These are phyloP conservation scores for Entomophthora muscae DNA, from an alignment of 371 early-diverging fungal genomes.

Conservation along the genomic window DNA sequence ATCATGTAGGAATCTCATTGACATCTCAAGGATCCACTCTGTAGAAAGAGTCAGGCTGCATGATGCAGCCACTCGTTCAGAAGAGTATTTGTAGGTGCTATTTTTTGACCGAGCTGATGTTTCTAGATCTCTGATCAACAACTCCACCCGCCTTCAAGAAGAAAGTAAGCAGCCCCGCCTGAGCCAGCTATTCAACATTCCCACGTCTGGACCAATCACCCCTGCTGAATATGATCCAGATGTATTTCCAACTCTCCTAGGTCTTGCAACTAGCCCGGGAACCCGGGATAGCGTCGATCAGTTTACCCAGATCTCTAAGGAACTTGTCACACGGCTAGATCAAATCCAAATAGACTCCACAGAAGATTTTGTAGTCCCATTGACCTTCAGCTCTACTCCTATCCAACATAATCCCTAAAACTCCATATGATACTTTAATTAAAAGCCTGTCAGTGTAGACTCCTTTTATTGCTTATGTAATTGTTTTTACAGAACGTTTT, in stretches of 20 bases:
- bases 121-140: conserved; percentile 1
- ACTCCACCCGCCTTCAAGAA: background rate
- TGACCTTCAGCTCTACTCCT: background rate
- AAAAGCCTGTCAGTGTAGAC: too few relatives aligned
- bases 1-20: conserved; percentile 4
- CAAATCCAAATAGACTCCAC: background rate
- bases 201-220: background rate
- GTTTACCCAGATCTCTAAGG: background rate
- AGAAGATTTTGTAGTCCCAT: background rate
- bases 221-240: background rate
- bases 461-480: too few relatives aligned
- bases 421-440: too few relatives aligned
- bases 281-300: background rate
- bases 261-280: background rate
- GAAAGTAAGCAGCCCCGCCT: background rate
- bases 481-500: too few relatives aligned
- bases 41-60: background rate
- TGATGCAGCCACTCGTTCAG: background rate
- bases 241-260: background rate
- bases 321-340: background rate
- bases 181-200: conserved; percentile 1
- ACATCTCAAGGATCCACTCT: background rate
- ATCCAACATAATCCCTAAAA: background rate
- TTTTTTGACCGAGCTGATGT: background rate
- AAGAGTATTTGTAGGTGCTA: background rate